Conservation (phyloP, 1,139 yeast species). For the Geotrichum macrosporum region DNA sequence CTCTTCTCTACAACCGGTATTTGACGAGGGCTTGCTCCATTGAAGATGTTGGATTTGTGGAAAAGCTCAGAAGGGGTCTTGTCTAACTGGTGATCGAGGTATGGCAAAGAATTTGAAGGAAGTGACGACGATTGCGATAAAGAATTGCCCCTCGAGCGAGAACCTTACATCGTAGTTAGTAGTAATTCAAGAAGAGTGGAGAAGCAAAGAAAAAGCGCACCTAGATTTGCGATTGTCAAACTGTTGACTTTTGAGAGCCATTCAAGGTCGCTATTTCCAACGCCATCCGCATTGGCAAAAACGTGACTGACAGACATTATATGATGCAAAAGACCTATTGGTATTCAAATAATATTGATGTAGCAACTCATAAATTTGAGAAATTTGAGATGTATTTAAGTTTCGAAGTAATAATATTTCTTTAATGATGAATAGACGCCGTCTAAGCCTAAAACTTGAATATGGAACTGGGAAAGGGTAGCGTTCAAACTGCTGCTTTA, state of each 20-base stretch:
- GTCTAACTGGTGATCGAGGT: conserved; percentile 13
- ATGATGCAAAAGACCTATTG: no score
- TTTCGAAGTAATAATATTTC: no score
- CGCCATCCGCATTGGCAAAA: neutral
- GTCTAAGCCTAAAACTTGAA: no score
- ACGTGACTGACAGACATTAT: neutral
- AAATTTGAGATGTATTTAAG: no score
- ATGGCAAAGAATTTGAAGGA: conserved; percentile 18
- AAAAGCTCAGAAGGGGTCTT: conserved; percentile 21
- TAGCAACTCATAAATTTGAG: no score
- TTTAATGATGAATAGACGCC: no score
- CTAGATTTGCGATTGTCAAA: conserved; percentile 7
- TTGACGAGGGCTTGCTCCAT: conserved; percentile 31
- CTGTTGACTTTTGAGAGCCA: conserved; percentile 20
- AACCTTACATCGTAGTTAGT: neutral
- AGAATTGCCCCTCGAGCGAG: conserved; percentile 11
- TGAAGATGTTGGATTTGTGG: conserved; percentile 8
- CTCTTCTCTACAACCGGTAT: conserved; percentile 39
- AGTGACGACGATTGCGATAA: conserved; percentile 18
- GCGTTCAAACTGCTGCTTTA: no score
- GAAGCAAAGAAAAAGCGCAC: neutral
- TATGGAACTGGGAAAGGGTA: no score
- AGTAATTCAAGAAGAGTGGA: neutral
- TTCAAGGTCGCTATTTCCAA: conserved; percentile 16
- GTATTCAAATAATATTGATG: no score